Conservation (phyloP, 352 stramenopile genomes). For the Pythium monospermum region DNA sequence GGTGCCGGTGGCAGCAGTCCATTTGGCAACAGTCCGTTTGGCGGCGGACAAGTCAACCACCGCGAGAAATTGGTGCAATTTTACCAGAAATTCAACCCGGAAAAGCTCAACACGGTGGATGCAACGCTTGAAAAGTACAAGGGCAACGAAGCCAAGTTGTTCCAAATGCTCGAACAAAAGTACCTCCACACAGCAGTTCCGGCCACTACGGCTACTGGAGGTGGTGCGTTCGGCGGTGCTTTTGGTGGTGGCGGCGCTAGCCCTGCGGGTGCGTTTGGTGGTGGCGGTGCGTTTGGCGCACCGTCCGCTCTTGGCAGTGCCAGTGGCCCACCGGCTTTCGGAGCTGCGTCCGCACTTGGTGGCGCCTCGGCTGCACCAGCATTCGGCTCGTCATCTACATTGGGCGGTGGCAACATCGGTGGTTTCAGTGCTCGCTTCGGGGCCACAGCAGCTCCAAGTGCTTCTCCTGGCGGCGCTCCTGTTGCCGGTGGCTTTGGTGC, state of each 20-base stretch:
- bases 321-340: conserved; percentile 28
- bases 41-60: conserved; percentile 33
- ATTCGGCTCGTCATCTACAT: conserved; percentile 45
- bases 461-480: conserved; percentile 11
- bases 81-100: conserved; percentile 71
- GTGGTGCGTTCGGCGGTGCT: conserved; percentile 31
- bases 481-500: conserved; percentile 33
- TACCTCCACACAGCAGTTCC: conserved; percentile 41
- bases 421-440: conserved; percentile 27
- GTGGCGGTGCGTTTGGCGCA: conserved; percentile 39
- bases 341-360: conserved; percentile 40
- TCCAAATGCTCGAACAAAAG: conserved; percentile 74
- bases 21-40: conserved; percentile 28
- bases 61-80: conserved; percentile 56
- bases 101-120: conserved; percentile 65
- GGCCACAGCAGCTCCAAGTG: conserved; percentile 15
- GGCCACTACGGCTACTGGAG: conserved; percentile 21
- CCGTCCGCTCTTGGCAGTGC: conserved; percentile 8
- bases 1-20: neutral
- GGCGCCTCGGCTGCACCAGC: conserved; percentile 25
- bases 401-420: conserved; percentile 30
- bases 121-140: conserved; percentile 71
- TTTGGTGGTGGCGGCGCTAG: conserved; percentile 29
- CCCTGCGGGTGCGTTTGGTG: conserved; percentile 32
- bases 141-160: conserved; percentile 58